These are phyloP conservation scores for Galerina marginata DNA, from an alignment of 768 basidiomycete genomes.

Conservation along the genomic window DNA sequence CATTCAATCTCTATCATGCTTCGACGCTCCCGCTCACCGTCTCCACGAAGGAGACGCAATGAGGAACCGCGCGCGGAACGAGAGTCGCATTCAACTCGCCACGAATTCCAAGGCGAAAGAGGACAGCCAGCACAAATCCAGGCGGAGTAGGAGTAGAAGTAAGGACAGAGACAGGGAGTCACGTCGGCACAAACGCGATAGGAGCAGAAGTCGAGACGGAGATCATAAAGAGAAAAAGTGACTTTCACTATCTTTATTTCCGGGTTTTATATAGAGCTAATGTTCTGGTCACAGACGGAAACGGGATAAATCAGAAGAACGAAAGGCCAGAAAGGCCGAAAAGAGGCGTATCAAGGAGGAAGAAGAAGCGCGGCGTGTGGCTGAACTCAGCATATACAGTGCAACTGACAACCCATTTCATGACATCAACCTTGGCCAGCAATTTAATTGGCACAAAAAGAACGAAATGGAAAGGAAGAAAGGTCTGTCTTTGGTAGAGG, in stretches of 20 bases:
- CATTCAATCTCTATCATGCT: slow-evolving; percentile 34
- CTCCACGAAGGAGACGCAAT: slow-evolving; percentile 47
- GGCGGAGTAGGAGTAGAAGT: slow-evolving; percentile 37
- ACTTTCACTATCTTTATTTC: slow-evolving; percentile 18
- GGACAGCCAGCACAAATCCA: slow-evolving; percentile 32
- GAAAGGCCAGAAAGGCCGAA: slow-evolving; percentile 84
- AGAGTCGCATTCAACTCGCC: slow-evolving; percentile 39
- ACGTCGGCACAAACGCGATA: slow-evolving; percentile 26
- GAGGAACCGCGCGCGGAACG: slow-evolving; percentile 42
- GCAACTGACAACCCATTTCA: slow-evolving; percentile 98
- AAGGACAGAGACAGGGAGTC: slow-evolving; percentile 30
- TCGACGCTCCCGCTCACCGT: slow-evolving; percentile 57
- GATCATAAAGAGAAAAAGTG: slow-evolving; percentile 55
- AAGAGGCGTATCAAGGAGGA: slow-evolving; percentile 84
- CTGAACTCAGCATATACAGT: slow-evolving; percentile 95
- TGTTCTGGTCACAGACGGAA: slow-evolving; percentile 59
- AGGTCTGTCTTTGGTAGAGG: slow-evolving; percentile 80
- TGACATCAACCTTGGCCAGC: slow-evolving; percentile 94
- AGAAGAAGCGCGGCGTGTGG: slow-evolving; percentile 90
- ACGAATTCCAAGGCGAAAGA: slow-evolving; percentile 33
- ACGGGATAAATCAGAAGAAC: slow-evolving; percentile 86
- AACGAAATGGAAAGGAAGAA: slow-evolving; percentile 92
- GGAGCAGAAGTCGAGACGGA: slow-evolving; percentile 44
- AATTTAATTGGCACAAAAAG: slow-evolving; percentile 99
- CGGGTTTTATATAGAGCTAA: slow-evolving; percentile 8